Evolutionary conservation across 1,284 basidiomycete species (phyloP), one percentile per base, ranked within the genome.

Genomic region (Meira nashicola): DNA sequence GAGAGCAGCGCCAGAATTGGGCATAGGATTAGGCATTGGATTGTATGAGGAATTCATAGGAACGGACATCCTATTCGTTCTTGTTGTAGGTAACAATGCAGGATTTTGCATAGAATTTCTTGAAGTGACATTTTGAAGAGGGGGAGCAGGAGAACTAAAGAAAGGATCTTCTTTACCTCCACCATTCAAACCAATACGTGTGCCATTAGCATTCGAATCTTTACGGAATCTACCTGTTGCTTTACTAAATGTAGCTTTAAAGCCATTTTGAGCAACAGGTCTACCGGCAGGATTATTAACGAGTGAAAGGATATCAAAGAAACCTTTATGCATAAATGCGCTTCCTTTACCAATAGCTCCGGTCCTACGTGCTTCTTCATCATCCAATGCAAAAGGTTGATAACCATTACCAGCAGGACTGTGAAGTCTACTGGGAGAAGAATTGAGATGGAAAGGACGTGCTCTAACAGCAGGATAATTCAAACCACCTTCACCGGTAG

Each of bases 311-410:
- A 74, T 71, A 54, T 74, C 72, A 59, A 66, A 74, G 54, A 74
- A 74, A 25, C 72, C 72, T 54, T 74, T 74, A 65, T 74, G 72
- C 64, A 73, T 71, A 58, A 73, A 73, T 1, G 67, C 71, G 51
- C 69, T 73, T 17, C 71, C 70, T 44, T 65, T 57, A 14, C 41
- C 55, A 17, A 40, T 25, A 4, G 28, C 28, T 47, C 50, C 48
- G 3, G 50, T 12, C 43, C 48, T 49, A 9, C 23, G 14, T 11
- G 21, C 50, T 17, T 47, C 25, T 33, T 41, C 55, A 38, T 43
- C 39, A 11, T 33, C 54, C 12, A 14, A 48, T 17, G 14, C 21
- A 17, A 48, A 48, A 5, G 46, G 46, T 14, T 23, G 46, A 25
- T 48, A 48, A 3, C 17, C 46, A 17, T 48, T 23, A 10, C 23